These are phyloP conservation scores for Hypholoma fasciculare DNA, from an alignment of 768 basidiomycete species.

Conservation along the genomic window DNA sequence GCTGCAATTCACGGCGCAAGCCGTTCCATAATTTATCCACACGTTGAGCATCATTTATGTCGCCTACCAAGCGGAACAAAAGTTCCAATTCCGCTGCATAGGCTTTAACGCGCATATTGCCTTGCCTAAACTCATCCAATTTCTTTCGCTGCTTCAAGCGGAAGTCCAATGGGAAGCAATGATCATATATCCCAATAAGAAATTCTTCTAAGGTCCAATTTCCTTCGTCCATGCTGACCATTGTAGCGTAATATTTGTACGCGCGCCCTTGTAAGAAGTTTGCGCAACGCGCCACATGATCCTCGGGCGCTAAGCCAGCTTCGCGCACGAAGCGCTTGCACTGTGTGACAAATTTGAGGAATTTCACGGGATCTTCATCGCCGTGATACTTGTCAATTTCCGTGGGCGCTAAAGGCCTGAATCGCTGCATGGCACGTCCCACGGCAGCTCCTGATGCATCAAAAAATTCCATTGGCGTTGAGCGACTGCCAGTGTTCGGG, in stretches of 20 bases:
- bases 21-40: constrained; percentile 36
- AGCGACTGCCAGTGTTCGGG: too few relatives aligned
- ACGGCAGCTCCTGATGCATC: too few relatives aligned
- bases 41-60: constrained; percentile 20
- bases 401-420: background rate
- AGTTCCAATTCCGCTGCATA: constrained; percentile 30
- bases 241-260: constrained; percentile 23
- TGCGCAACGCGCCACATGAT: constrained; percentile 20
- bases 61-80: constrained; percentile 28
- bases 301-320: background rate
- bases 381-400: constrained; percentile 6
- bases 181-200: constrained; percentile 29
- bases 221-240: constrained; percentile 14
- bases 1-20: constrained; percentile 5
- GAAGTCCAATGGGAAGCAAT: constrained; percentile 33
- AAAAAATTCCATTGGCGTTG: too few relatives aligned
- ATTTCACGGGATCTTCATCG: constrained; percentile 7
- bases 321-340: background rate
- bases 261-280: constrained; percentile 30
- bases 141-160: constrained; percentile 21
- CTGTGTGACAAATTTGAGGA: constrained; percentile 2
- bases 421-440: background rate
- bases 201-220: constrained; percentile 24
- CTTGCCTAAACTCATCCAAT: constrained; percentile 22
- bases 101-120: constrained; percentile 20